Evolutionary conservation across 352 stramenopile genomes (phyloP), one percentile per base, ranked within the genome.

Genomic region (Phytophthora fragariaefolia): DNA sequence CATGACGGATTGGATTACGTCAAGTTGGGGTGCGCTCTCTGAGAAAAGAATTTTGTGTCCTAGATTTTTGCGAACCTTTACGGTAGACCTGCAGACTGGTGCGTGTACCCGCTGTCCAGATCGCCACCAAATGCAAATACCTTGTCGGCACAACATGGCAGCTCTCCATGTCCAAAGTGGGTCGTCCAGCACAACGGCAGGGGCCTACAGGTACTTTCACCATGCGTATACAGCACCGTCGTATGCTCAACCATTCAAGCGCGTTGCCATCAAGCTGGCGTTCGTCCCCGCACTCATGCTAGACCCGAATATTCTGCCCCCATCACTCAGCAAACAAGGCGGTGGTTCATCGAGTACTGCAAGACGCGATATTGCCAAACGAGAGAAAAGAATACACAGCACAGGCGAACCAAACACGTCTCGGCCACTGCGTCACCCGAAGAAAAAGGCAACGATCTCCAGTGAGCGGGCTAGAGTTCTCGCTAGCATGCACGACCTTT

Each of bases 131-230:
- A 27, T 68, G 1, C 32, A 55, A 15, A 27, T 68, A n/a, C 60
- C 51, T 13, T 68, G 60, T 36, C 51, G 51, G 2, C 60, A 68
- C 20, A 55, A 57, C 8, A 13, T 68, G 3, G 50, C 60, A 18
- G 42, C 60, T 22, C 15, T 56, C 6, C 47, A 48, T 43, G 40
- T 17, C 18, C 18, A 55, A 22, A 55, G 20, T 36, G 27, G 40
- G 4, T 56, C 26, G 8, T n/a, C 26, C 8, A 58, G 10, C 0
- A 34, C 34, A 6, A 62, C 59, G 6, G 2, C 43, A 18, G 42
- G 42, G 13, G 50, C 42, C 0, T 56, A 45, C 15, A 50, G 20
- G 4, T 46, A 18, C 38, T 62, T 62, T 15, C 40, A 61, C 17
- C 9, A 1, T 6, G 30, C 50, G 1, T 62, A 46, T 13, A 68